Conservation (phyloP, 805 yeast species). For the Wickerhamiella nectarea region DNA sequence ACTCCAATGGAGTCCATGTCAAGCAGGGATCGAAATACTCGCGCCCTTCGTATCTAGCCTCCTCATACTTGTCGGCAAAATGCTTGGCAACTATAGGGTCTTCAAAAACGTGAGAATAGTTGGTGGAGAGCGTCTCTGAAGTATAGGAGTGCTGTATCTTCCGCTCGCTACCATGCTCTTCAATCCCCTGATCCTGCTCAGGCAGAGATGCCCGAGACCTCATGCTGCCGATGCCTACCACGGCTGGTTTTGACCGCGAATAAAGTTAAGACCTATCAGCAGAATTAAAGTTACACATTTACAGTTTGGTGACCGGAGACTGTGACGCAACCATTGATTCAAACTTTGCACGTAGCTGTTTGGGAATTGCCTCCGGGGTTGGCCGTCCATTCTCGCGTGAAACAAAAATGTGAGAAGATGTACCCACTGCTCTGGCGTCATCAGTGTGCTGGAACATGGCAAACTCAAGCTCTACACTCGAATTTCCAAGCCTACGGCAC, state of each 20-base stretch:
- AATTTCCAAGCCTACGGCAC: constrained; percentile 19
- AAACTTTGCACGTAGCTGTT: background rate
- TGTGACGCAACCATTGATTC: background rate
- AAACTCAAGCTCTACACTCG: constrained; percentile 22
- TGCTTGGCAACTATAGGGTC: constrained; percentile 37
- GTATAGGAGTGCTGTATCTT: background rate
- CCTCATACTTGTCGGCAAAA: constrained; percentile 25
- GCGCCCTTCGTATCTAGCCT: constrained; percentile 36
- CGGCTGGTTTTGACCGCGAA: background rate
- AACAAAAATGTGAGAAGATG: constrained; percentile 22
- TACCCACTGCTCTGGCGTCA: constrained; percentile 21
- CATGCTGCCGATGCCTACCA: background rate
- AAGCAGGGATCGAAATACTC: constrained; percentile 27
- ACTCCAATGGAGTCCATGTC: constrained; percentile 19
- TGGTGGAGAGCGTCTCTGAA: background rate
- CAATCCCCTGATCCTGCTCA: too few species aligned
- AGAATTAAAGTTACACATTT: background rate
- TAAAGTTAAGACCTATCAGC: background rate
- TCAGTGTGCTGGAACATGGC: constrained; percentile 21
- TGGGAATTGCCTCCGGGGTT: background rate
- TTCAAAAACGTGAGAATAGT: constrained; percentile 25
- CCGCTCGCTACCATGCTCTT: background rate
- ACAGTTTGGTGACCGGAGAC: background rate
- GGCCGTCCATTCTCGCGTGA: constrained; percentile 16
- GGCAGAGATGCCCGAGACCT: background rate